Evolutionary conservation across 2,329 filamentous ascomycete species (phyloP), one percentile per base, ranked within the genome.

Genomic region (Penicillium concentricum): DNA sequence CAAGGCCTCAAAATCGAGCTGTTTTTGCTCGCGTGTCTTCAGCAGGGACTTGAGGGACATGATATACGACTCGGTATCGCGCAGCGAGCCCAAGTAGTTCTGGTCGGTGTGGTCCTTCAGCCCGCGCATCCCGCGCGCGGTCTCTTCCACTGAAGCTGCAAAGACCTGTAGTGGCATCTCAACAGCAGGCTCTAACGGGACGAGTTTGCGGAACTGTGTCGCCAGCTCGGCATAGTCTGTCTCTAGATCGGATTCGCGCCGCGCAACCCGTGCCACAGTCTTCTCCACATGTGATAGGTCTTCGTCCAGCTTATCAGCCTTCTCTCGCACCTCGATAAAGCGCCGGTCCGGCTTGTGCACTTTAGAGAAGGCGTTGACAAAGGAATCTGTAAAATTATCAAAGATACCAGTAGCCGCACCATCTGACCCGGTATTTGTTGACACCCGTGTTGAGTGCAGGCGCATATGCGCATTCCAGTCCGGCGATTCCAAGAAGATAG

Each of bases 391-490:
- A 71, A 97, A 91, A 67, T 90, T 92, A 72, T 99, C 94, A 67
- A 99, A 94, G 42, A 97, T 91, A 38, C 92, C 82, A 26, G 81
- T 81, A 69, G 71, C 71, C 7, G 77, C 76, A 37, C 69, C 72
- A 9, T 75, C 72, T 7, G 75, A 72, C 15, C 74, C 73, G 13
- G 76, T 72, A 49, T 72, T 76, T 18, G 75, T 81, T 59, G 86
- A 84, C 28, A 81, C 84, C 45, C 93, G 84, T 50, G 84, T 82
- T 12, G 88, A 84, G 46, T 92, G 86, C 63, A 86, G 85, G 67
- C 87, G 87, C 92, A 99, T 97, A 45, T 91, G 93, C 34, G 92
- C 89, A 74, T 99, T 97, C 94, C 94, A 99, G 75, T 99, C 94
- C 26, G 84, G 85, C 57, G 88, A 92, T 76, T 99, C 94, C 61